Percentiles rank a stretch among this genome's conserved stretches.
These are phyloP conservation scores for Kodamaea plutei DNA, from an alignment of 1,139 yeast genomes.

Conservation along the genomic window DNA sequence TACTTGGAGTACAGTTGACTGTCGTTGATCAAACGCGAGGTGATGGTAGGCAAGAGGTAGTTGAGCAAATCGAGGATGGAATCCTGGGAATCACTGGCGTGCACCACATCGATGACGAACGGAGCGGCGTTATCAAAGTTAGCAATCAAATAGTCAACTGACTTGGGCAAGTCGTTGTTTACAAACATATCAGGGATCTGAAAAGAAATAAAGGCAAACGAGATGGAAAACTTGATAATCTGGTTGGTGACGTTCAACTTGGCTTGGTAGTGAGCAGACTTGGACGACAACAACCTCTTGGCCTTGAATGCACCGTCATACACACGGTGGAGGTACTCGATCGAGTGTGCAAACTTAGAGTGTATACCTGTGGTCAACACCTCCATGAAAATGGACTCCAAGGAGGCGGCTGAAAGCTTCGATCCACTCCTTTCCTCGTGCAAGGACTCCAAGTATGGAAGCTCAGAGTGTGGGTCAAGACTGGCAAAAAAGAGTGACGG, in stretches of 20 bases:
- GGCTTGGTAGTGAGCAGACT: slow-evolving; percentile 32
- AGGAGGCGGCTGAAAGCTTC: slow-evolving; percentile 18
- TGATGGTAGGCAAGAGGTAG: slow-evolving; percentile 49
- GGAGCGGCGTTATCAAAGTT: slow-evolving; percentile 41
- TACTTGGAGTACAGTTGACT: slow-evolving; percentile 51
- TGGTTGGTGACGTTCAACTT: slow-evolving; percentile 45
- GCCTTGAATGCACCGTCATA: slow-evolving; percentile 38
- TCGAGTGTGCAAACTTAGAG: slow-evolving; percentile 25
- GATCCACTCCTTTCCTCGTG: slow-evolving; percentile 34
- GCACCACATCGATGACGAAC: slow-evolving; percentile 55
- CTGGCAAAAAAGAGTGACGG: slow-evolving; percentile 42
- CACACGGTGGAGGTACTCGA: slow-evolving; percentile 43
- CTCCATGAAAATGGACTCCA: slow-evolving; percentile 54
- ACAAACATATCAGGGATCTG: slow-evolving; percentile 67
- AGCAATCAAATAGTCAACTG: slow-evolving; percentile 23
- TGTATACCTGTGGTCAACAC: slow-evolving; percentile 52
- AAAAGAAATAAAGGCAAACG: slow-evolving; percentile 67
- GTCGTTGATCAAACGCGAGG: slow-evolving; percentile 29
- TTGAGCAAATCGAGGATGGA: slow-evolving; percentile 56
- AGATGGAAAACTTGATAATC: slow-evolving; percentile 50
- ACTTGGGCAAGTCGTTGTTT: slow-evolving; percentile 29
- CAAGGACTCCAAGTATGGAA: slow-evolving; percentile 32
- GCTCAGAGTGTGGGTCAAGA: slow-evolving; percentile 11
- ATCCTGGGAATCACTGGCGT: slow-evolving; percentile 54
- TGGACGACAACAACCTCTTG: slow-evolving; percentile 40